Evolutionary conservation across 805 yeast genomes (phyloP).

Genomic region (Cyberlindnera saturnus): DNA sequence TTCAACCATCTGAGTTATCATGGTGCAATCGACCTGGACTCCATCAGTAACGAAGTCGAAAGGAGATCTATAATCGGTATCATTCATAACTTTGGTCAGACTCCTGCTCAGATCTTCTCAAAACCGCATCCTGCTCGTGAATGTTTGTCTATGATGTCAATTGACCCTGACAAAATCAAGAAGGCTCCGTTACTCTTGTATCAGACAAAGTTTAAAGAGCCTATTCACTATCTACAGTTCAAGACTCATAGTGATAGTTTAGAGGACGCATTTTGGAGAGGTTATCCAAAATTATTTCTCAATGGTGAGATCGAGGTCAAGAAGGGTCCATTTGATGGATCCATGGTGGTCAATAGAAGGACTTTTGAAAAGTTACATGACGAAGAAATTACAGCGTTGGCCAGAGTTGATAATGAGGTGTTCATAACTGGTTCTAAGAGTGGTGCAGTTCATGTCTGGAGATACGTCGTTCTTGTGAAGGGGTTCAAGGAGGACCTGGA

Average conservation of each 20-base stretch:
- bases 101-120: slow-evolving; percentile 68
- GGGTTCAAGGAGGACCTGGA: slow-evolving; percentile 27
- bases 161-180: slow-evolving; percentile 27
- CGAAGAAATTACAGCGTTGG: slow-evolving; percentile 24
- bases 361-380: slow-evolving; percentile 27
- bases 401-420: slow-evolving; percentile 20
- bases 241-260: slow-evolving; percentile 31
- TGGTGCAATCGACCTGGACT: slow-evolving; percentile 75
- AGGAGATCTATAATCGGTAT: slow-evolving; percentile 73
- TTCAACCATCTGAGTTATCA: slow-evolving; percentile 81
- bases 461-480: slow-evolving; percentile 13
- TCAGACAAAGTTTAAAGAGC: slow-evolving; percentile 35
- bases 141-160: slow-evolving; percentile 30
- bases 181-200: slow-evolving; percentile 34
- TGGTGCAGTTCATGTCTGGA: slow-evolving; percentile 61
- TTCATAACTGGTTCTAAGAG: slow-evolving; percentile 38
- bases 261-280: slow-evolving; percentile 41
- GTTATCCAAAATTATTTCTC: slow-evolving; percentile 32
- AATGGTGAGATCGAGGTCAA: slow-evolving; percentile 23
- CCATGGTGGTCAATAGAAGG: slow-evolving; percentile 20
- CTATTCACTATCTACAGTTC: slow-evolving; percentile 40
- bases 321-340: slow-evolving; percentile 17
- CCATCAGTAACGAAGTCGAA: slow-evolving; percentile 67
- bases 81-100: slow-evolving; percentile 89
- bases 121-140: slow-evolving; percentile 58